A percentile compares a stretch with the other conserved stretches of the same genome.
Evolutionary conservation across 2,329 filamentous ascomycete species (phyloP).

Genomic region (Fusarium citri): DNA sequence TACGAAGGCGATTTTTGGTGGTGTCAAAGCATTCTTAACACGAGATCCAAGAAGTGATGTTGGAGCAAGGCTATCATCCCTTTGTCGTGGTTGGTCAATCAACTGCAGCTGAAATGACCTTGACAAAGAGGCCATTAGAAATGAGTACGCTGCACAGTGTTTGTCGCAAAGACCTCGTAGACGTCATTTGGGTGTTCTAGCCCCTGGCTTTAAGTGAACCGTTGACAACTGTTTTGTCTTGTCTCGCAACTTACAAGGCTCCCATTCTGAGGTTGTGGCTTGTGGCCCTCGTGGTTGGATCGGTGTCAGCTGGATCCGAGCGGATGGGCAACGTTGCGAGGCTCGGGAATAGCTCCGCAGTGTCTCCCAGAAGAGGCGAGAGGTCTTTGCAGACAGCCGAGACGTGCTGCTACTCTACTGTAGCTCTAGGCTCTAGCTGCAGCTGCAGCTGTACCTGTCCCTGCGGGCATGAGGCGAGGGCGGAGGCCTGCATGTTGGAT

Average conservation of each 20-base stretch:
- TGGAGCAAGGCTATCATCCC: neutral
- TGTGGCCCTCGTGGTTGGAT: constrained; percentile 13
- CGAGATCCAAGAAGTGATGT: neutral
- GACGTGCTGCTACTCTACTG: constrained; percentile 1
- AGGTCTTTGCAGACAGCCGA: constrained; percentile 14
- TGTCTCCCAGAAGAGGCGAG: constrained; percentile 28
- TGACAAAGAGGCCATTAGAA: neutral
- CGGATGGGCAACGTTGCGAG: constrained; percentile 15
- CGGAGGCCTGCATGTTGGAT: constrained; percentile 39
- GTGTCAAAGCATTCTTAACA: neutral
- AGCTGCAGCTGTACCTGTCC: constrained; percentile 13
- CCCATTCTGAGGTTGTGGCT: neutral
- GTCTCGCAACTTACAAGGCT: neutral
- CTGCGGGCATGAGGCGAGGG: constrained; percentile 35
- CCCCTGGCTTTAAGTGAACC: neutral
- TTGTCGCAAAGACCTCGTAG: neutral
- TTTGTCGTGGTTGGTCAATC: neutral
- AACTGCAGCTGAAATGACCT: neutral
- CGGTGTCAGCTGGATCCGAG: constrained; percentile 17
- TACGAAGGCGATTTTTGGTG: neutral
- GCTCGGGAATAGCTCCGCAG: constrained; percentile 17
- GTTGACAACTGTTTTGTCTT: constrained; percentile 7
- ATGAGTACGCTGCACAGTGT: constrained; percentile 13
- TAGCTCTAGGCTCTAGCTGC: constrained; percentile 21
- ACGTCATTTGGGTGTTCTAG: constrained; percentile 2